phyloP scores from a whole-genome alignment of 306 rosid species.

The Pterocarpus santalinus region DNA sequence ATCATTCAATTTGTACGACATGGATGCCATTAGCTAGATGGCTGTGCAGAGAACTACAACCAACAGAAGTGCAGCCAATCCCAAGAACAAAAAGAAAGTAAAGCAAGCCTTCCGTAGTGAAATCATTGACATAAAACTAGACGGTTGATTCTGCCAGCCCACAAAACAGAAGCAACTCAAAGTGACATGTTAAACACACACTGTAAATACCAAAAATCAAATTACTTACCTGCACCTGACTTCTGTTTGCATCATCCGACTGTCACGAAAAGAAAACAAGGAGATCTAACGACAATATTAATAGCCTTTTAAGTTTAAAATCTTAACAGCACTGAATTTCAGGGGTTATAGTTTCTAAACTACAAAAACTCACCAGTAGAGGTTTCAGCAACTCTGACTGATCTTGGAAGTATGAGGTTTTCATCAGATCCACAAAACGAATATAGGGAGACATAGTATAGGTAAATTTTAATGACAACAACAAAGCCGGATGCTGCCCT shows the following conservation, averaged over 20 bases:
- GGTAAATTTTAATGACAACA: neutral
- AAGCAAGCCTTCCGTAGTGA: slow-evolving; percentile 33
- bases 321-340: too few relatives aligned
- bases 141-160: slow-evolving; percentile 23
- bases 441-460: slow-evolving; percentile 5
- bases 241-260: slow-evolving; percentile 34
- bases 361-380: slow-evolving; percentile 41
- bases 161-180: slow-evolving; percentile 14
- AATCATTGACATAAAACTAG: slow-evolving; percentile 4
- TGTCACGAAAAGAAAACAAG: neutral
- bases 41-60: slow-evolving; percentile 21
- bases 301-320: neutral
- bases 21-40: neutral
- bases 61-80: slow-evolving; percentile 34
- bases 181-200: neutral
- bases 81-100: slow-evolving; percentile 27
- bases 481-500: neutral
- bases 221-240: neutral
- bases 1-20: neutral
- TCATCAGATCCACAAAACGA: slow-evolving; percentile 23
- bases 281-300: too few relatives aligned
- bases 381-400: slow-evolving; percentile 35
- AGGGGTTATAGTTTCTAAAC: neutral
- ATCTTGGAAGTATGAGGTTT: slow-evolving; percentile 36
- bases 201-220: neutral